Percentiles rank a stretch among this genome's conserved stretches.
phyloP scores from a whole-genome alignment of 2,329 filamentous ascomycete genomes.

The Achaetomium macrosporum region DNA sequence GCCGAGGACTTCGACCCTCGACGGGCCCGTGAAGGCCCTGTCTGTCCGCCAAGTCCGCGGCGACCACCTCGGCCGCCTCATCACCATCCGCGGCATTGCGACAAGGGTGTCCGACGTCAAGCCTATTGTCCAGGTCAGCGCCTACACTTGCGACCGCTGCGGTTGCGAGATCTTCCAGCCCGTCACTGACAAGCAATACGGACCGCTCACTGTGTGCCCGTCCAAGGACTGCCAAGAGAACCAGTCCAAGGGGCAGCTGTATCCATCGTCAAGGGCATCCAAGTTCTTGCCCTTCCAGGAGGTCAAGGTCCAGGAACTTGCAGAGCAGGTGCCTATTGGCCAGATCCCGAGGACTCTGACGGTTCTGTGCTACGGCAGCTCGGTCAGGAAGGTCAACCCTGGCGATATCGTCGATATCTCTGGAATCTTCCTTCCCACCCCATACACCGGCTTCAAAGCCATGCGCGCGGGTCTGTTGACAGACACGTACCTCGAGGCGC shows the following conservation, averaged over 20 bases:
- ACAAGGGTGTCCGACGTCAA: constrained; percentile 97
- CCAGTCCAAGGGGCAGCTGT: constrained; percentile 87
- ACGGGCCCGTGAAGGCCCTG: constrained; percentile 58
- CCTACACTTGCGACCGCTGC: constrained; percentile 94
- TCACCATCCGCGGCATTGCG: constrained; percentile 89
- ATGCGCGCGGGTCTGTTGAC: constrained; percentile 94
- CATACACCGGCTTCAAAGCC: constrained; percentile 98
- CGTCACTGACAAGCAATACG: constrained; percentile 82
- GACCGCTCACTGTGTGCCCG: constrained; percentile 78
- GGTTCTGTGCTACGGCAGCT: constrained; percentile 78
- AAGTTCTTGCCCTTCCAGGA: constrained; percentile 98
- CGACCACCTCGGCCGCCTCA: constrained; percentile 86
- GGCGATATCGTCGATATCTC: constrained; percentile 92
- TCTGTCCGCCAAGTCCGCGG: constrained; percentile 92
- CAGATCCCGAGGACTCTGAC: constrained; percentile 93
- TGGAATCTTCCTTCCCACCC: constrained; percentile 92
- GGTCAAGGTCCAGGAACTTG: constrained; percentile 97
- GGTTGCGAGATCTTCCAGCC: constrained; percentile 98
- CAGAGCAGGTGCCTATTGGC: constrained; percentile 97
- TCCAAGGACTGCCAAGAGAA: constrained; percentile 87
- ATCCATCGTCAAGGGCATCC: constrained; percentile 89
- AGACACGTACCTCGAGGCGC: constrained; percentile 93
- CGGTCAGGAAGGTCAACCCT: constrained; percentile 82
- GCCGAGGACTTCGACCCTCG: constrained; percentile 68
- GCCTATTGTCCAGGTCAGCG: constrained; percentile 93